Evolutionary conservation across 495 filamentous ascomycete species (phyloP), one percentile per base, ranked within the genome.

Genomic region (Trichoderma asperelloides): DNA sequence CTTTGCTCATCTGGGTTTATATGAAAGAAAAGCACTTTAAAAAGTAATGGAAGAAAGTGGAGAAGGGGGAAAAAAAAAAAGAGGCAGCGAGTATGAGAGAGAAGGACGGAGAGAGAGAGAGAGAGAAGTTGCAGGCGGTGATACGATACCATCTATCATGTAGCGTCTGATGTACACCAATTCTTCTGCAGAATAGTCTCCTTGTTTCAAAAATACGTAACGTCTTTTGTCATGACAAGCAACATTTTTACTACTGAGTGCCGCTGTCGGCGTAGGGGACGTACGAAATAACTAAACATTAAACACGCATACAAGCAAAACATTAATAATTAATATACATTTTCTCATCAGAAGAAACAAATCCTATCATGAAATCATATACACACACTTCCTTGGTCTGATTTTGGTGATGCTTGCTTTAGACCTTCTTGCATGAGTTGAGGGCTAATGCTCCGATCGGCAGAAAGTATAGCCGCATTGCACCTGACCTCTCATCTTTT

Each of bases 161-260:
- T 60, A 30, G 16, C 27, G 27, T 60, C 55, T 28, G 27, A 30
- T 60, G 55, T 60, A 60, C 55, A 60, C 55, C 55, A 60, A 60
- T 28, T 60, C 23, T 60, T 51, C 25, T 60, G 27, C 55, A 60
- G 55, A 60, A 27, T 60, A 60, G 55, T 60, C 55, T 60, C 55
- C 55, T 60, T 60, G 55, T 60, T 60, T n/a, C 33, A 25, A 21
- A 13, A 60, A 60, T 60, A 60, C 9, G 27, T 60, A 60, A 60
- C 55, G 55, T 60, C 55, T 60, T 37, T 60, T 60, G 55, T 60
- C 55, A 60, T 30, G 55, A 60, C 55, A 51, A 23, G n/a, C 47
- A 25, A 51, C 47, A 51, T 51, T 23, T 21, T 9, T 6, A 51
- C 5, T n/a, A 18, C 18, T 12, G 12, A 18, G 41, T 45, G 41